These are phyloP conservation scores for Yamadazyma sp. DNA, from an alignment of 805 yeast species.

Conservation along the genomic window DNA sequence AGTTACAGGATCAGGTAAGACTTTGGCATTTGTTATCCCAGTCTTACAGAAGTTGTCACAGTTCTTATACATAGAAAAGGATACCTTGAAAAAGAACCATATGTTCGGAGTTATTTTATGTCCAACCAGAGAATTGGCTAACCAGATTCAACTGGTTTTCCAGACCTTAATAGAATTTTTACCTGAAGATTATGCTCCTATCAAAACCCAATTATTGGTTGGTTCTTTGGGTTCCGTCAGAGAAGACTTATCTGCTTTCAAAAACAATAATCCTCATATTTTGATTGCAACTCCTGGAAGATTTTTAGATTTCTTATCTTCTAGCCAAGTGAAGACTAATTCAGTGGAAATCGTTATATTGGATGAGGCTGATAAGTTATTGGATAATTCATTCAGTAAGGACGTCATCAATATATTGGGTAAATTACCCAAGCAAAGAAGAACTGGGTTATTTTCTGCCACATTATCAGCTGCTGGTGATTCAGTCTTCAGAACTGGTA, in stretches of 20 bases:
- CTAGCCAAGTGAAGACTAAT: slow-evolving; percentile 54
- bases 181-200: slow-evolving; percentile 43
- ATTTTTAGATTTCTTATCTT: slow-evolving; percentile 65
- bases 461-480: slow-evolving; percentile 82
- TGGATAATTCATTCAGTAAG: slow-evolving; percentile 71
- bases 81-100: slow-evolving; percentile 54
- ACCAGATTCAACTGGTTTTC: slow-evolving; percentile 69
- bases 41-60: slow-evolving; percentile 61
- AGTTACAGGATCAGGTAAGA: slow-evolving; percentile 98
- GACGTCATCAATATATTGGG: slow-evolving; percentile 68
- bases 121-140: slow-evolving; percentile 69
- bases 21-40: slow-evolving; percentile 86
- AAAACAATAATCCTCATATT: slow-evolving; percentile 61
- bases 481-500: slow-evolving; percentile 78
- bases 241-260: slow-evolving; percentile 66
- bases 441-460: slow-evolving; percentile 94
- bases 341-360: slow-evolving; percentile 72
- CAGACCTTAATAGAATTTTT: slow-evolving; percentile 53
- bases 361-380: slow-evolving; percentile 90
- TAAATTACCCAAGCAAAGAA: slow-evolving; percentile 80
- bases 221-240: slow-evolving; percentile 62
- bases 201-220: slow-evolving; percentile 60
- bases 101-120: slow-evolving; percentile 71
- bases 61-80: slow-evolving; percentile 21
- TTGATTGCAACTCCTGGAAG: slow-evolving; percentile 94